These are phyloP conservation scores for Aphanoascus verrucosus DNA, from an alignment of 2,329 filamentous ascomycete species.

Conservation along the genomic window DNA sequence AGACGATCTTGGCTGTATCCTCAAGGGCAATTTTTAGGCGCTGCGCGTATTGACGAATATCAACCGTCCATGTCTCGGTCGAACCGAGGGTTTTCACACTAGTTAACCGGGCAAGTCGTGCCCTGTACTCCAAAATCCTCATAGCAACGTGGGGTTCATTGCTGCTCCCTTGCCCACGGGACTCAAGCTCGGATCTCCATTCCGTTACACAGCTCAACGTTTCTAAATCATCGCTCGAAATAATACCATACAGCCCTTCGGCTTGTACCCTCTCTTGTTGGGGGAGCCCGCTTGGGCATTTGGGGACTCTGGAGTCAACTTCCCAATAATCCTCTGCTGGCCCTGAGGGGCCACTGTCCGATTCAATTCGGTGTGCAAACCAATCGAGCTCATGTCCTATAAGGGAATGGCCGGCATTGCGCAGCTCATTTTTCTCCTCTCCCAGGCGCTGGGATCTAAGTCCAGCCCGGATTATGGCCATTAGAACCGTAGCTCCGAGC, in stretches of 20 bases:
- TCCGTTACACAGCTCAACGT: neutral
- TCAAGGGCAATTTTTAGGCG: neutral
- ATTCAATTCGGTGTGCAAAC: neutral
- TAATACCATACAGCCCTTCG: neutral
- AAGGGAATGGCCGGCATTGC: neutral
- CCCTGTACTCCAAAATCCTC: neutral
- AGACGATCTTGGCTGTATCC: neutral
- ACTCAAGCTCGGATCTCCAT: neutral
- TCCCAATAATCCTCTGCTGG: neutral
- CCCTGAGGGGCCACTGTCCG: neutral
- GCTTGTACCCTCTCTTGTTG: neutral
- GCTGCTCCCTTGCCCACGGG: neutral
- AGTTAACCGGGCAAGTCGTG: neutral
- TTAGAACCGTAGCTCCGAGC: neutral
- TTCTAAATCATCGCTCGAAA: neutral
- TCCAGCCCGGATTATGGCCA: neutral
- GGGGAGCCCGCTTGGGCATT: neutral
- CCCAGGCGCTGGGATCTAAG: neutral
- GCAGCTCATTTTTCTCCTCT: neutral
- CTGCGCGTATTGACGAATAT: neutral
- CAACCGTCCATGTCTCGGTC: neutral
- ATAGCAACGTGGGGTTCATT: neutral
- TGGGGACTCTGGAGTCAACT: neutral
- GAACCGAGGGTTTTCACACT: no score
- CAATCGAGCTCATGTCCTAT: slow-evolving; percentile 2